Percentiles rank a stretch among this genome's conserved stretches.
phyloP scores from a whole-genome alignment of 1,284 basidiomycete species.

The Ceratorhiza oryzae-sativae region DNA sequence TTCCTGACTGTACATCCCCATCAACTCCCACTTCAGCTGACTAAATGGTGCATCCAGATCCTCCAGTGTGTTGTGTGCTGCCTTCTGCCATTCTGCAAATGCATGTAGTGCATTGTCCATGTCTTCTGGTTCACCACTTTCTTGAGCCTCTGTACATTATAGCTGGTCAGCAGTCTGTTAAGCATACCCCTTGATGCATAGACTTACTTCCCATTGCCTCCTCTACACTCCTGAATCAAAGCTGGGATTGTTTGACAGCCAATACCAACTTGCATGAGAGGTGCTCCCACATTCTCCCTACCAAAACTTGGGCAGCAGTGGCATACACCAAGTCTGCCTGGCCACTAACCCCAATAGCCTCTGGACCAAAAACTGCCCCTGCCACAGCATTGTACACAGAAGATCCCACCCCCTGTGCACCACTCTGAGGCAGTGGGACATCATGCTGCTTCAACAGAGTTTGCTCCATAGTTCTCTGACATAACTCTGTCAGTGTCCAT shows the following conservation, averaged over 20 bases:
- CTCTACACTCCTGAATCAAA: too few species aligned
- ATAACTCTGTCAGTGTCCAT: not conserved
- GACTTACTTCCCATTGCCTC: too few species aligned
- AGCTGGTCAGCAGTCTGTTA: not conserved
- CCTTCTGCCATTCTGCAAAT: not conserved
- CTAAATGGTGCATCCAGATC: not conserved
- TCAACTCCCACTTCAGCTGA: not conserved
- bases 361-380: not conserved
- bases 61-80: not conserved
- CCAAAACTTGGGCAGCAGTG: not conserved
- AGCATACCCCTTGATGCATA: not conserved
- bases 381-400: not conserved
- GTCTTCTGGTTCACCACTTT: not conserved
- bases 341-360: not conserved
- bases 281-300: not conserved
- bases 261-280: not conserved
- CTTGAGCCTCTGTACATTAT: not conserved
- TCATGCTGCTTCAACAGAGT: not conserved
- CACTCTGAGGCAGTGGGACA: not conserved
- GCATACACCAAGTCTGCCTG: not conserved
- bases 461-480: not conserved
- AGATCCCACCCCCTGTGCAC: not conserved
- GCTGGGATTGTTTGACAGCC: not conserved
- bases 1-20: not conserved
- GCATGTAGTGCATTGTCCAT: not conserved